These are phyloP conservation scores for Populus tomentosa DNA, from an alignment of 441 rosid species.

Conservation along the genomic window DNA sequence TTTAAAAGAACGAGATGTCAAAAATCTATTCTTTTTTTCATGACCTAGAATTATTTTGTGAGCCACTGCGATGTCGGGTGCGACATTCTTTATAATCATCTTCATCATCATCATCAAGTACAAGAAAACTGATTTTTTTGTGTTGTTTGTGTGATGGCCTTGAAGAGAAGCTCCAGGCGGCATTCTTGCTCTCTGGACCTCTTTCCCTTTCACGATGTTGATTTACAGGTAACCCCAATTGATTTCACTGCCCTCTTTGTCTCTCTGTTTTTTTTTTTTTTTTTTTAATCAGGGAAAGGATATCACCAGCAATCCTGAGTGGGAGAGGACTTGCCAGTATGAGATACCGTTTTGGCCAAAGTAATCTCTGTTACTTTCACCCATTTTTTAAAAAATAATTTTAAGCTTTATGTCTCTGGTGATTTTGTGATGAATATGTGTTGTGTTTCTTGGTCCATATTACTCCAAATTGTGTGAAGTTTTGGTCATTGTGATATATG, in stretches of 20 bases:
- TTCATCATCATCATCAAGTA: conserved; percentile 23
- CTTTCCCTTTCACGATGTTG: conserved; percentile 65
- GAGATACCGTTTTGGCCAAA: conserved; percentile 85
- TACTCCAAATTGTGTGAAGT: neutral
- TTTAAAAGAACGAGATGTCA: no score
- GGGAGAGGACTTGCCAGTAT: conserved; percentile 81
- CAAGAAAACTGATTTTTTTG: conserved; percentile 63
- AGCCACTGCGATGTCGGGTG: no score
- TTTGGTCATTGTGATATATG: neutral
- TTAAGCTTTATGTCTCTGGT: no score
- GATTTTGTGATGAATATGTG: neutral
- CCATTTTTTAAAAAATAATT: neutral
- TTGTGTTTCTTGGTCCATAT: neutral
- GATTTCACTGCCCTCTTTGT: neutral
- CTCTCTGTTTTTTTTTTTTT: neutral
- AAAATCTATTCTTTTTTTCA: no score
- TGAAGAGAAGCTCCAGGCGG: conserved; percentile 80
- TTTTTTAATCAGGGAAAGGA: conserved; percentile 55
- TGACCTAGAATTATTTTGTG: no score
- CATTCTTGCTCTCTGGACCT: conserved; percentile 57
- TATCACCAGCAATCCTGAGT: conserved; percentile 69
- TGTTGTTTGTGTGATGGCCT: conserved; percentile 96
- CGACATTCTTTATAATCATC: conserved; percentile 17
- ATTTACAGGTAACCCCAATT: conserved; percentile 47
- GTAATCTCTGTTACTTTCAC: conserved; percentile 43